Percentiles rank a stretch among this genome's conserved stretches.
These are phyloP conservation scores for Euphorbia pulcherrima DNA, from an alignment of 345 rosid genomes.

Conservation along the genomic window DNA sequence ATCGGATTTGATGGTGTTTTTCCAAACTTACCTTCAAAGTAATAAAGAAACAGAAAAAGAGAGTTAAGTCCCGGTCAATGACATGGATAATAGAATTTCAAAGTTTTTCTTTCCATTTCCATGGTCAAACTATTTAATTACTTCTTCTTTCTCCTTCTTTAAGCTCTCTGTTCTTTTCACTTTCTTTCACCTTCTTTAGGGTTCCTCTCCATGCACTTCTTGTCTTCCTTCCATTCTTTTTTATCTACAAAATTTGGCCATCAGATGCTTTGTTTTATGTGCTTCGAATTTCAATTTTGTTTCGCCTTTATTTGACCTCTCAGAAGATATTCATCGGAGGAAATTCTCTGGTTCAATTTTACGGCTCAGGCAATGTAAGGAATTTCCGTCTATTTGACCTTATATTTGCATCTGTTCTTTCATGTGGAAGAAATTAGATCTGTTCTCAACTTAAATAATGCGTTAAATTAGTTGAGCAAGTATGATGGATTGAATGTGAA, in stretches of 20 bases:
- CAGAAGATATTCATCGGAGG: not conserved
- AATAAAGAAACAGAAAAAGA: not conserved
- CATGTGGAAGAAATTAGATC: not conserved
- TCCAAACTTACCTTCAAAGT: not conserved
- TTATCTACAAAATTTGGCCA: not conserved
- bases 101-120: not conserved
- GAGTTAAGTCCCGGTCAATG: not conserved
- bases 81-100: not conserved
- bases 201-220: not conserved
- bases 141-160: not conserved
- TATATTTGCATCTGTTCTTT: not conserved
- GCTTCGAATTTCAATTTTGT: not conserved
- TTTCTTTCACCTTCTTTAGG: constrained; percentile 7
- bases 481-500: not conserved
- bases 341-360: not conserved
- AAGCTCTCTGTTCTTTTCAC: not conserved
- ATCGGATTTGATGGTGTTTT: no score
- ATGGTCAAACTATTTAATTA: constrained; percentile 3
- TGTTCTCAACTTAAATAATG: not conserved
- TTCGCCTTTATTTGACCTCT: not conserved
- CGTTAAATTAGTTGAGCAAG: not conserved
- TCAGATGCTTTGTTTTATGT: not conserved
- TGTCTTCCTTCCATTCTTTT: not conserved
- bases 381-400: not conserved
- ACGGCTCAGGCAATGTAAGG: constrained; percentile 8